phyloP scores from a whole-genome alignment of 345 rosid genomes.

The Populus simonii region DNA sequence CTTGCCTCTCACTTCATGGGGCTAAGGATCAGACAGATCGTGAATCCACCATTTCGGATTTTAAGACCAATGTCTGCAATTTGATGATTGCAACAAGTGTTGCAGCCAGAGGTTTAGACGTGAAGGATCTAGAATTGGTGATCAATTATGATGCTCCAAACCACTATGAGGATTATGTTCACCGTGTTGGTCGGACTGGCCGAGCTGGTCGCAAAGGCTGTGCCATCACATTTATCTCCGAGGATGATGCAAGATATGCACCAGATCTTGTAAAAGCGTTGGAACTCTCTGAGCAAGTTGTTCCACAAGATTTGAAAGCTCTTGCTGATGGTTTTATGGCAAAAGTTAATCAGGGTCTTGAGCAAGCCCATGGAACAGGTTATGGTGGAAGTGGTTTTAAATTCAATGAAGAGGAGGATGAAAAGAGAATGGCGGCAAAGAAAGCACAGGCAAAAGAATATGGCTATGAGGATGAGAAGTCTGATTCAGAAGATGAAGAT shows the following conservation, averaged over 20 bases:
- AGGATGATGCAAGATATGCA: constrained; percentile 90
- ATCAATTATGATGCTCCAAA: constrained; percentile 87
- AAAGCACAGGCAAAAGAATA: constrained; percentile 95
- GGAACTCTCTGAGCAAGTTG: constrained; percentile 93
- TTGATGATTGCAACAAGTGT: constrained; percentile 84
- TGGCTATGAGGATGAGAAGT: constrained; percentile 94
- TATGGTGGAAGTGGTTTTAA: constrained; percentile 98
- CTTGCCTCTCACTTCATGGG: constrained; percentile 95
- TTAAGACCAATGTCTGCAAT: constrained; percentile 88
- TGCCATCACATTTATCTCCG: constrained; percentile 87
- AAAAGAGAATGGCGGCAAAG: constrained; percentile 88
- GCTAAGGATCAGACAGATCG: constrained; percentile 96
- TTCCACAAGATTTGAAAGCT: constrained; percentile 83
- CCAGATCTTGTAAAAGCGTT: constrained; percentile 95
- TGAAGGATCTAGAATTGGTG: constrained; percentile 93
- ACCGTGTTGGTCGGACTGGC: constrained; percentile 97
- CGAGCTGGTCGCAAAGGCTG: constrained; percentile 95
- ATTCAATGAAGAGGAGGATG: constrained; percentile 97
- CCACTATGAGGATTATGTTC: constrained; percentile 95
- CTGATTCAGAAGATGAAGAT: constrained; percentile 93
- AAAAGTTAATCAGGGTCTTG: constrained; percentile 88
- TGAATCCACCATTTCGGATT: constrained; percentile 86
- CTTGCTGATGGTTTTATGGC: constrained; percentile 86
- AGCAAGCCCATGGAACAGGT: constrained; percentile 96
- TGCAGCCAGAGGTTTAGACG: constrained; percentile 97